Base-by-base conservation (phyloP, 2,329 filamentous ascomycete genomes). In the Arthroderma sp. region DNA sequence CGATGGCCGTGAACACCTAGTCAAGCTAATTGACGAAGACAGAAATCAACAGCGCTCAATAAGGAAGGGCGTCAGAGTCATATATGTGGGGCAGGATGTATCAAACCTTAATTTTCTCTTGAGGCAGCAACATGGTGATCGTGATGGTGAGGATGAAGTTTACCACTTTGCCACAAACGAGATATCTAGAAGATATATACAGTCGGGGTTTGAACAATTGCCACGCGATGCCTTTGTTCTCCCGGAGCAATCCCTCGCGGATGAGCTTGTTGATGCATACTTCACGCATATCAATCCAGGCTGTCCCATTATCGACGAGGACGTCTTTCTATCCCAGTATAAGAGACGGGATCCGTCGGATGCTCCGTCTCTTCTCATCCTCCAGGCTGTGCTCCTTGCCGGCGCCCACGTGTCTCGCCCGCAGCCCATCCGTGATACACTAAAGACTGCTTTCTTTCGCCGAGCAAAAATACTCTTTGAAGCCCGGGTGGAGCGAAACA, bases 21-120 rank as follows among this genome's bases (percentile, higher is more conserved):
- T 70, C 41, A 70, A 73, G 49, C 63, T 74, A 40, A 68, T 74
- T 42, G 69, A 73, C 46, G 63, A 67, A 37, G 68, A 72, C 40
- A 66, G 69, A 15, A 58, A 65, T 30, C 47, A 63, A 30, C 57
- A 62, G 22, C 58, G 66, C 11, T 68, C 71, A 44, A 73, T 75
- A n/a, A 61, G 66, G 32, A 59, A 63, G 42, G 61, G 64, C 3
- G 67, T 70, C 10, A 66, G 72, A 27, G 66, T 72, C 7, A 72
- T 71, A 45, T 76, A 73, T 51, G 72, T 76, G 38, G 73, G 73
- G 5, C 70, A 71, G 45, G 72, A 74, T 49, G 66, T 73, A 47
- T 76, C 73, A 31, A 76, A 75, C 47, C 64, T 75, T 51, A 72
- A 72, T 44, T 74, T 74, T 50, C 58, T 75, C 36, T 67, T 75